phyloP scores from a whole-genome alignment of 345 rosid genomes.

The Hypericum androsaemum region DNA sequence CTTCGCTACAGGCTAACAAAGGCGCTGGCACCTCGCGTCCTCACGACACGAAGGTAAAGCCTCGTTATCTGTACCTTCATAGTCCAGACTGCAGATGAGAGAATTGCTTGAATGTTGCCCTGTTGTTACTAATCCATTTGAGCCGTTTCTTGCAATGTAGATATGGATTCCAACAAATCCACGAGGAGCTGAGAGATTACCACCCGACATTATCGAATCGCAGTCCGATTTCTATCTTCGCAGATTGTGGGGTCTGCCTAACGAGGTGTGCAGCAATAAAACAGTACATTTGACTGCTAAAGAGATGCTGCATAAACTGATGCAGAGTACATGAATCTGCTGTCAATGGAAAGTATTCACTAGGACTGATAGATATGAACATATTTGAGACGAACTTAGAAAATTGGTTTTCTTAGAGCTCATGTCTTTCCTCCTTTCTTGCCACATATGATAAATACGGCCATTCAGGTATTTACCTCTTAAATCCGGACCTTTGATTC shows the following conservation, averaged over 20 bases:
- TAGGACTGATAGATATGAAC: neutral
- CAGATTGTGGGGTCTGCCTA: constrained; percentile 75
- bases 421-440: neutral
- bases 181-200: constrained; percentile 83
- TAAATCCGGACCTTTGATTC: constrained; percentile 10
- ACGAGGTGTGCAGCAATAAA: constrained; percentile 41
- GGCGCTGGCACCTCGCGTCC: constrained; percentile 16
- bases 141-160: constrained; percentile 28
- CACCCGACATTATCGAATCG: constrained; percentile 62
- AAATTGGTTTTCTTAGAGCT: too few relatives aligned
- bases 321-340: neutral
- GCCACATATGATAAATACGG: too few relatives aligned
- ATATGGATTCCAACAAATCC: constrained; percentile 94
- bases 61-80: neutral
- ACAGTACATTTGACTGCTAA: too few relatives aligned
- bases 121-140: constrained; percentile 5
- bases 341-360: neutral
- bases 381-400: too few relatives aligned
- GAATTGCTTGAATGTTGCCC: neutral
- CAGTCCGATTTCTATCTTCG: constrained; percentile 75
- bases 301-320: neutral
- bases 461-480: constrained; percentile 7
- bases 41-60: constrained; percentile 45
- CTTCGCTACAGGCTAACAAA: constrained; percentile 41
- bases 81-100: neutral